Evolutionary conservation across 1,284 basidiomycete genomes (phyloP).

Genomic region (Ceratobasidium papillatum): DNA sequence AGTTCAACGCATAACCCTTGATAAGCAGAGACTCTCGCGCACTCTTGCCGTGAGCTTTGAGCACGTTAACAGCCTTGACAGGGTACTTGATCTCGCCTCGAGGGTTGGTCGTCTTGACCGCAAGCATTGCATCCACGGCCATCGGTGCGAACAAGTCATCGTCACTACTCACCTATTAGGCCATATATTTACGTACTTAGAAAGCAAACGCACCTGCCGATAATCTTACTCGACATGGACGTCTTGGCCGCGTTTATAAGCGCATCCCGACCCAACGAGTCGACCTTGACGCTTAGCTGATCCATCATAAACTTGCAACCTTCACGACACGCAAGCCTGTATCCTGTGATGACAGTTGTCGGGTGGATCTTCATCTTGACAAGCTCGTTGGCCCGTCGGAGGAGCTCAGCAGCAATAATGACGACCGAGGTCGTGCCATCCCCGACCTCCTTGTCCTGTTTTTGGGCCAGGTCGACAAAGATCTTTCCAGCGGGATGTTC

Average conservation of each 20-base stretch:
- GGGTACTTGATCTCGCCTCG: conserved; percentile 99
- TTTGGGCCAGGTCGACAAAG: conserved; percentile 97
- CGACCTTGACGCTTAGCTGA: conserved; percentile 95
- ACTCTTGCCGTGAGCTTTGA: conserved; percentile 98
- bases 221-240: conserved; percentile 99
- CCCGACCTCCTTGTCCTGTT: conserved; percentile 99
- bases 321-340: conserved; percentile 95
- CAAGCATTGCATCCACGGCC: conserved; percentile 98
- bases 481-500: conserved; percentile 96
- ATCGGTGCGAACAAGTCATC: conserved; percentile 98
- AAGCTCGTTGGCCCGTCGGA: conserved; percentile 96
- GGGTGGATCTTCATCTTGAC: conserved; percentile 99
- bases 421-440: conserved; percentile 99
- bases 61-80: conserved; percentile 99
- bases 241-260: conserved; percentile 98
- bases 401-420: conserved; percentile 94
- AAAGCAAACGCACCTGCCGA: conserved; percentile 78
- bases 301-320: conserved; percentile 99
- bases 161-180: conserved; percentile 69
- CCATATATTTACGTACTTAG: neutral
- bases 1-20: conserved; percentile 97
- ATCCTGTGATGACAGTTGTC: conserved; percentile 99
- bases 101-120: conserved; percentile 94
- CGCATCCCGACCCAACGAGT: conserved; percentile 88
- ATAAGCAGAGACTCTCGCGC: conserved; percentile 95